phyloP scores from a whole-genome alignment of 805 yeast genomes.

The Barnettozyma sucrosica region DNA sequence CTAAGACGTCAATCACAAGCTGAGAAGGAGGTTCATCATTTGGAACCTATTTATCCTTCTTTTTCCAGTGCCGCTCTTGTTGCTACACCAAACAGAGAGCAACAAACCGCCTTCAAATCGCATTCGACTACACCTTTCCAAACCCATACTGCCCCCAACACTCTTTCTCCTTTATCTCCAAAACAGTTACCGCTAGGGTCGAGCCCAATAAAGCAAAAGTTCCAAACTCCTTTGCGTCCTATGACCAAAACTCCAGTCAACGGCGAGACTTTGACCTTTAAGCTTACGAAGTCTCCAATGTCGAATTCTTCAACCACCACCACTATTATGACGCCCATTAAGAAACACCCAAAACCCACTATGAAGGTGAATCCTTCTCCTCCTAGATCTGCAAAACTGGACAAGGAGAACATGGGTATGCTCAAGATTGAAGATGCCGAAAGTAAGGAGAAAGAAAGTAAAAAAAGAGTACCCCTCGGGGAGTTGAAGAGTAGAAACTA shows the following conservation, averaged over 20 bases:
- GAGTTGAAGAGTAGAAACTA: constrained; percentile 3
- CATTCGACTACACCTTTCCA: constrained; percentile 6
- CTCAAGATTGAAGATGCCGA: background rate
- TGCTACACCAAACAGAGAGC: constrained; percentile 10
- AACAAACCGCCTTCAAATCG: constrained; percentile 1
- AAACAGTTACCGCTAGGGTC: background rate
- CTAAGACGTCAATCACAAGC: constrained; percentile 45
- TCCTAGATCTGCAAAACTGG: constrained; percentile 6
- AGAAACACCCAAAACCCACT: constrained; percentile 17
- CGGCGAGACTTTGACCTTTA: constrained; percentile 21
- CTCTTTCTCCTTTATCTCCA: constrained; percentile 1
- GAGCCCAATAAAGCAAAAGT: background rate
- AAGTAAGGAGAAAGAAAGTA: background rate
- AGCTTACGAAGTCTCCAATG: constrained; percentile 11
- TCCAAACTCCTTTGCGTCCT: constrained; percentile 19
- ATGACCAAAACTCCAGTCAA: constrained; percentile 4
- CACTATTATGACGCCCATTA: constrained; percentile 11
- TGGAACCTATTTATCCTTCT: constrained; percentile 19
- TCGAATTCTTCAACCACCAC: background rate
- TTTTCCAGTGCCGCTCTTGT: background rate
- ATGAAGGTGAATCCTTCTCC: constrained; percentile 20
- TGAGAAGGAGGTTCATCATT: constrained; percentile 25
- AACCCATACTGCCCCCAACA: background rate
- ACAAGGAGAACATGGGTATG: constrained; percentile 10
- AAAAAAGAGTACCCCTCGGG: constrained; percentile 3